Conservation (phyloP, 2,329 filamentous ascomycete species). For the Pseudocercospora crystallina region DNA sequence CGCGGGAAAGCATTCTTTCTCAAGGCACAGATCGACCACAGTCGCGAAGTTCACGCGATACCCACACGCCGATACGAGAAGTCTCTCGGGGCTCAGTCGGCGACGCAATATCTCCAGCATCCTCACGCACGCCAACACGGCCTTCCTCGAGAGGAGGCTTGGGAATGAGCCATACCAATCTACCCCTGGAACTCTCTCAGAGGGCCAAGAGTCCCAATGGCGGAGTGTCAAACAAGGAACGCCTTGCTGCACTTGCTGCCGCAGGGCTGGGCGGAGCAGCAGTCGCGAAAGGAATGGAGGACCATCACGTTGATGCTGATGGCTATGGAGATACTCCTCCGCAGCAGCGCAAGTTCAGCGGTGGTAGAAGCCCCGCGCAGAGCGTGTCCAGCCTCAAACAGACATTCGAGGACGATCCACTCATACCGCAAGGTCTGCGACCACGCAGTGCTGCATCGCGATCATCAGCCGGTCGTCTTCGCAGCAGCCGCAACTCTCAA, state of each 20-base stretch:
- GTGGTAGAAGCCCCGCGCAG: constrained; percentile 71
- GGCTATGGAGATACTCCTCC: constrained; percentile 29
- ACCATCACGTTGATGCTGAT: constrained; percentile 46
- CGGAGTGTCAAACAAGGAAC: constrained; percentile 40
- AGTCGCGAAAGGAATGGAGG: constrained; percentile 66
- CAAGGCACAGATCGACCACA: constrained; percentile 72
- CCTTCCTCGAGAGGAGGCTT: constrained; percentile 59
- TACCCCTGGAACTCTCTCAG: constrained; percentile 38
- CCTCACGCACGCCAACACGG: constrained; percentile 62
- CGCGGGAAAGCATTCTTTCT: constrained; percentile 81
- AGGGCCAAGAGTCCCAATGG: constrained; percentile 30
- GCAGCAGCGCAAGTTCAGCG: constrained; percentile 23
- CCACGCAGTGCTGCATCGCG: constrained; percentile 40
- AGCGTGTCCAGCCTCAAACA: constrained; percentile 71
- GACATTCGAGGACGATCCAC: constrained; percentile 57
- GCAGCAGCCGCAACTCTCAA: constrained; percentile 52
- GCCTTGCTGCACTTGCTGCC: constrained; percentile 37
- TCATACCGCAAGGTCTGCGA: constrained; percentile 34
- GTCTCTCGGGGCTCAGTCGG: constrained; percentile 59
- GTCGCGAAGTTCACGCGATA: constrained; percentile 62
- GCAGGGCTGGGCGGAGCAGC: constrained; percentile 40
- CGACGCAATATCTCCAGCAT: constrained; percentile 56
- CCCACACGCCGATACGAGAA: constrained; percentile 60
- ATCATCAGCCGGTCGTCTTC: constrained; percentile 62
- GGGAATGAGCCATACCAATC: constrained; percentile 61